A percentile compares a stretch with the other conserved stretches of the same genome.
Conservation (phyloP, 768 basidiomycete species). For the Lactarius hengduanensis region DNA sequence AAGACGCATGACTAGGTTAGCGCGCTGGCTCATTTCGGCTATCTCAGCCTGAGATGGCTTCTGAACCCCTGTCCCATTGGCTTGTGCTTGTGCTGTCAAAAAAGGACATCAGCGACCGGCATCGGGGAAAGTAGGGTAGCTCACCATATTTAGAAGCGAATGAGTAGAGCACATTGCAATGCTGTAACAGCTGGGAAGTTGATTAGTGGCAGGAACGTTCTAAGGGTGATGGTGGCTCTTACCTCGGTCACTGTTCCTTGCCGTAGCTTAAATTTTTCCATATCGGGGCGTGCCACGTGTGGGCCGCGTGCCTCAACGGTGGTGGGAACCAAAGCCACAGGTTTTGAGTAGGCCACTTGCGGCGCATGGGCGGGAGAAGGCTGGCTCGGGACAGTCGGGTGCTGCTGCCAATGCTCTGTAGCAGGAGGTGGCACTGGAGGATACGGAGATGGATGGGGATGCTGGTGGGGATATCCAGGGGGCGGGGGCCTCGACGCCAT, state of each 20-base stretch:
- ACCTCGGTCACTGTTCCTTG: slow-evolving; percentile 29
- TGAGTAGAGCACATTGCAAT: slow-evolving; percentile 57
- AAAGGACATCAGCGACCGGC: not conserved
- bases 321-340: slow-evolving; percentile 25
- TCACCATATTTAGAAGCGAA: slow-evolving; percentile 71
- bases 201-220: slow-evolving; percentile 18
- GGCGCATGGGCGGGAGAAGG: slow-evolving; percentile 20
- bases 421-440: slow-evolving; percentile 23
- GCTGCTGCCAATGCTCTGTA: slow-evolving; percentile 28
- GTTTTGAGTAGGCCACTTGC: slow-evolving; percentile 24
- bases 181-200: slow-evolving; percentile 50
- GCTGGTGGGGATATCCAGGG: slow-evolving; percentile 30
- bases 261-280: slow-evolving; percentile 28
- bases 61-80: slow-evolving; percentile 47
- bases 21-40: slow-evolving; percentile 66
- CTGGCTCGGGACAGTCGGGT: slow-evolving; percentile 25
- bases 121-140: slow-evolving; percentile 27
- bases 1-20: slow-evolving; percentile 63
- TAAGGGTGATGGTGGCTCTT: slow-evolving; percentile 12
- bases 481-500: slow-evolving; percentile 29
- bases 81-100: slow-evolving; percentile 39
- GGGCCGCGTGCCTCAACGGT: slow-evolving; percentile 26
- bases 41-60: slow-evolving; percentile 54
- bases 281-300: slow-evolving; percentile 25
- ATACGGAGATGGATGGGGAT: slow-evolving; percentile 31